Percentiles rank a stretch among this genome's conserved stretches.
Evolutionary conservation across 306 rosid species (phyloP).

Genomic region (Nissolia schottii): DNA sequence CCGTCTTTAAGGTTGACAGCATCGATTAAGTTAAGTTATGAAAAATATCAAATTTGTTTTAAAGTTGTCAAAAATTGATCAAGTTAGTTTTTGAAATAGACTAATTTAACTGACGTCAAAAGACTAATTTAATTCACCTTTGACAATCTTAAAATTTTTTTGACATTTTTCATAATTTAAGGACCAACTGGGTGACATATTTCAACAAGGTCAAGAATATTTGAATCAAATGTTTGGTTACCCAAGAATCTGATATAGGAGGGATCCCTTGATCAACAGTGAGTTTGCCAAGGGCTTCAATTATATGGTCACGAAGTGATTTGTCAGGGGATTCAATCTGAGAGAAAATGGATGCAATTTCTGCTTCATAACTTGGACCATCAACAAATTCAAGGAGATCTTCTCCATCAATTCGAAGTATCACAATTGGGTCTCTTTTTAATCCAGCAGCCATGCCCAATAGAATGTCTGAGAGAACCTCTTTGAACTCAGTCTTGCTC

Average conservation of each 20-base stretch:
- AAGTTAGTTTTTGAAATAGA: no score
- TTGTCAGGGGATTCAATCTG: constrained; percentile 39
- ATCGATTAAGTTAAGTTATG: no score
- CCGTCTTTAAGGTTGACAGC: no score
- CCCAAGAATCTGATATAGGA: constrained; percentile 93
- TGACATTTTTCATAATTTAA: no score
- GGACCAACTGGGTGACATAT: neutral
- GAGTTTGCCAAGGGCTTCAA: constrained; percentile 65
- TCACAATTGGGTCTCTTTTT: constrained; percentile 86
- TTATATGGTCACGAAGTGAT: constrained; percentile 49
- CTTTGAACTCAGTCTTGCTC: constrained; percentile 88
- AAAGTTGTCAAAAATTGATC: no score
- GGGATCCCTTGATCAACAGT: constrained; percentile 95
- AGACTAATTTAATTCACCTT: no score
- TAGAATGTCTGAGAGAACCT: constrained; percentile 82
- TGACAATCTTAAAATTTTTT: no score
- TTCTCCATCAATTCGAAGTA: constrained; percentile 93
- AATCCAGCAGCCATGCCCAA: constrained; percentile 98
- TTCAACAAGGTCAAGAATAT: constrained; percentile 3
- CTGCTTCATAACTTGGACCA: constrained; percentile 62
- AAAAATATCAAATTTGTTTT: no score
- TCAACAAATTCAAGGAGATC: constrained; percentile 78
- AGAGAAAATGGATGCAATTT: constrained; percentile 53
- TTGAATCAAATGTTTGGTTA: constrained; percentile 25
- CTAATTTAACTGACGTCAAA: no score